A percentile compares a stretch with the other conserved stretches of the same genome.
Conservation (phyloP, 1,284 basidiomycete genomes). For the Volvariella volvacea region DNA sequence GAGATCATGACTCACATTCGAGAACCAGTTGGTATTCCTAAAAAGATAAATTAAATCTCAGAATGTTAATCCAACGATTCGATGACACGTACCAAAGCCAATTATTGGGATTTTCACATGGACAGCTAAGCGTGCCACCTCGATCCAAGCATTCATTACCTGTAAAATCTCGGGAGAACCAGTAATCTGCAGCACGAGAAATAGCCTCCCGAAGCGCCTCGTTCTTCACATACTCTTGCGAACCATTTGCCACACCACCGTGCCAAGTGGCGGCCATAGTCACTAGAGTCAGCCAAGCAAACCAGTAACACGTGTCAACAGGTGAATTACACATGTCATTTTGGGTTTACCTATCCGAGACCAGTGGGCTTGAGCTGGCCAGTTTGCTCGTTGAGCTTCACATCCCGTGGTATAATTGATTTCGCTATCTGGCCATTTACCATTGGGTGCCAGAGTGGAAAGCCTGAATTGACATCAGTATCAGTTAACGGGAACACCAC, state of each 20-base stretch:
- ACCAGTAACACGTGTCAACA: background rate
- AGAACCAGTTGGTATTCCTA: conserved; percentile 57
- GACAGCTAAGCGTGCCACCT: conserved; percentile 42
- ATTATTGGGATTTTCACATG: conserved; percentile 42
- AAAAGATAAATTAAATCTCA: background rate
- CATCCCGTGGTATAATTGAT: conserved; percentile 58
- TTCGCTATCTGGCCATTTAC: conserved; percentile 49
- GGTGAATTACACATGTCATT: background rate
- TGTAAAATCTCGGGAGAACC: conserved; percentile 58
- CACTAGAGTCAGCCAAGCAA: conserved; percentile 19
- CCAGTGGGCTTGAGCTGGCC: conserved; percentile 64
- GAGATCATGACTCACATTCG: conserved; percentile 33
- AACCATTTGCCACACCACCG: conserved; percentile 33
- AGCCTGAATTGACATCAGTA: conserved; percentile 27
- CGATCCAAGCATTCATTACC: conserved; percentile 43
- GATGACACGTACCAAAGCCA: conserved; percentile 17
- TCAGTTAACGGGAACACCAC: background rate
- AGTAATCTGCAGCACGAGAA: conserved; percentile 51
- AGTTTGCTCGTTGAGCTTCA: conserved; percentile 51
- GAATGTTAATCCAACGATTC: background rate
- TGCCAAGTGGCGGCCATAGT: conserved; percentile 52
- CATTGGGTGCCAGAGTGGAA: conserved; percentile 35
- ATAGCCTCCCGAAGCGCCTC: conserved; percentile 32
- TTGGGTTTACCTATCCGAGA: conserved; percentile 38
- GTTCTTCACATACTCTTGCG: conserved; percentile 31